Base-by-base conservation (phyloP, 2,329 filamentous ascomycete species). In the Pseudohalonectria lignicola region DNA sequence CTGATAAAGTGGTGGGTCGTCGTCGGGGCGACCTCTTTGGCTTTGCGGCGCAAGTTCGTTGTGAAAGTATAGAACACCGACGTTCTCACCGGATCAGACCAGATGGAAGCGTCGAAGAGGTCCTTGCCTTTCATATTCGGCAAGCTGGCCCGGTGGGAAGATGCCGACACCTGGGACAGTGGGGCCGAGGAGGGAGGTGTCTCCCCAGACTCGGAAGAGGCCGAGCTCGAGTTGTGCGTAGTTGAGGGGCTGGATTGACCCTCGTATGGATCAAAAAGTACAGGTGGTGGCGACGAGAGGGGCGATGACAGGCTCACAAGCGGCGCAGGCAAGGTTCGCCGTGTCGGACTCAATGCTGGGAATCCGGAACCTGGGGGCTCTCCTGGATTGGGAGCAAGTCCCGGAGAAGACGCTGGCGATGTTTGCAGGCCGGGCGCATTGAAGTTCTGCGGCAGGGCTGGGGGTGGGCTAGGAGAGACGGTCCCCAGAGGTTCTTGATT, bases 41-140 rank as follows among this genome's bases (percentile, higher is more conserved):
- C 72, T 39, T 75, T 80, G 45, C 81, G 69, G 20, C 80, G 68
- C 5, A 85, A 57, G 0, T 74, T 78, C 0, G 80, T 80, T 26
- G 79, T 75, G 48, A 86, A 86, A 10, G 73, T 79, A 50, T 84
- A 84, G 45, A 85, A 84, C 9, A 83, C 74, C 0, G 77, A 78
- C 0, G 80, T 85, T 33, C 76, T 74, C 13, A 76, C 55, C 0
- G 79, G 75, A 48, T 83, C 78, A 1, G 75, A 64, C 75, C 80
- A 86, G 40, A 85, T 75, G 20, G 76, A 76, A 13, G 72, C 71
- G 54, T 85, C 79, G 47, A 86, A 86, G 3, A 86, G 59, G 49
- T 86, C 80, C 39, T 75, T 72, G 3, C 81, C 81, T 51, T 82
- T 82, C 54, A 84, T 71, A 34, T 78, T 75, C 2, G 74, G 74